Evolutionary conservation across 495 filamentous ascomycete genomes (phyloP), one percentile per base, ranked within the genome.

Genomic region (Penicillium flavigenum): DNA sequence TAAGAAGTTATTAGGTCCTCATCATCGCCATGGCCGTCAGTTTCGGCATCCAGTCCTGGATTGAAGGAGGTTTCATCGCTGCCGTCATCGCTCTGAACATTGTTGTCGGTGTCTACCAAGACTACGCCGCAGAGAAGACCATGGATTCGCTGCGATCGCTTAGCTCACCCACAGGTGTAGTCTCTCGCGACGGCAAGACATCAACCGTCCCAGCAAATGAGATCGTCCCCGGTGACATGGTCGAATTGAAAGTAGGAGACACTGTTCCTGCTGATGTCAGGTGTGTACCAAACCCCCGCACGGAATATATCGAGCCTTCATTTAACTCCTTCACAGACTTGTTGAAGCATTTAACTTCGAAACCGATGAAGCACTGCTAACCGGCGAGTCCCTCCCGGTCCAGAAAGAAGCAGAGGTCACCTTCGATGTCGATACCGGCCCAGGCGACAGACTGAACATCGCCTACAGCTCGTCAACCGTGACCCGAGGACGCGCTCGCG

Each of bases 171-270:
- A 86, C 84, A 0, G 84, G 83, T 7, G 78, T 69, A 9, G 80
- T 80, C 0, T 75, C 87, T 17, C 76, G 86, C 12, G 73, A 83
- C 53, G 80, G 81, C 0, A 72, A 80, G 56, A 76, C 75, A 50
- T 52, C 75, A 41, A 83, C 73, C 19, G 71, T 88, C 24, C 75
- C 80, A 12, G 80, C 82, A 11, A 68, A 65, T 22, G 81, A 84
- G 52, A 74, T 84, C 43, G 83, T 88, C 4, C 82, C 80, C 6
- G 85, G 85, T 19, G 84, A 87, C 69, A 81, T 94, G 64, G 76
- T 91, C 43, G 79, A 87, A 48, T 70, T 95, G 43, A 91, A 90
- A 78, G 89, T 90, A 63, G 90, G 90, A 32, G 90, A 93, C 71
- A 91, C 87, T 2, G 82, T 93, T 3, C 90, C 90, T 14, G 90